These are phyloP conservation scores for Coffea humblotiana DNA, from an alignment of 305 asterid genomes.

Conservation along the genomic window DNA sequence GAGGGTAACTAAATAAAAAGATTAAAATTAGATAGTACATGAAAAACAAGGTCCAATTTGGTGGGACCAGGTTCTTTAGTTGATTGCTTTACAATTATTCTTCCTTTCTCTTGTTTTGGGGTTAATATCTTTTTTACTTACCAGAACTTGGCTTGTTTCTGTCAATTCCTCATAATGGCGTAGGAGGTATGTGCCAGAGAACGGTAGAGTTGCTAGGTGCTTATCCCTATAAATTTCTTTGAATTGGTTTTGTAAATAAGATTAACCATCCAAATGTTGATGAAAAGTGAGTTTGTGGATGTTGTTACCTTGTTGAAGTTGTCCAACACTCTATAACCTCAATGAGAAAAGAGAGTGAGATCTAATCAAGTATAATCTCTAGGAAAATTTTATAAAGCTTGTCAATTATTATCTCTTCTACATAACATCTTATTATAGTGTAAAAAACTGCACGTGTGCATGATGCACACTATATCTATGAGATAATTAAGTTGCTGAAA, in stretches of 20 bases:
- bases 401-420: too few relatives aligned
- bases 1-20: too few relatives aligned
- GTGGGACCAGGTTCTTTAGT: constrained; percentile 11
- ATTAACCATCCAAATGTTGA: constrained; percentile 92
- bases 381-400: too few relatives aligned
- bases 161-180: constrained; percentile 76
- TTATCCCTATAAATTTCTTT: constrained; percentile 87
- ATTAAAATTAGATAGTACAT: too few relatives aligned
- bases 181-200: constrained; percentile 63
- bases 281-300: constrained; percentile 63
- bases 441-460: too few relatives aligned
- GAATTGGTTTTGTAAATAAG: constrained; percentile 78
- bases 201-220: constrained; percentile 85
- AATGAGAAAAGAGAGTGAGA: too few relatives aligned
- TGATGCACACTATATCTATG: too few relatives aligned
- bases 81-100: constrained; percentile 7
- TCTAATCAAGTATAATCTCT: too few relatives aligned
- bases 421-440: too few relatives aligned
- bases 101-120: neutral
- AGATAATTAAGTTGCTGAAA: too few relatives aligned
- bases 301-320: neutral
- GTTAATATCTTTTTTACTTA: neutral
- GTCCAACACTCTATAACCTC: too few relatives aligned
- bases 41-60: too few relatives aligned
- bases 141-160: constrained; percentile 32